These are phyloP conservation scores for Eragrostis tef DNA, from an alignment of 202 grass and related monocot species.

Conservation along the genomic window DNA sequence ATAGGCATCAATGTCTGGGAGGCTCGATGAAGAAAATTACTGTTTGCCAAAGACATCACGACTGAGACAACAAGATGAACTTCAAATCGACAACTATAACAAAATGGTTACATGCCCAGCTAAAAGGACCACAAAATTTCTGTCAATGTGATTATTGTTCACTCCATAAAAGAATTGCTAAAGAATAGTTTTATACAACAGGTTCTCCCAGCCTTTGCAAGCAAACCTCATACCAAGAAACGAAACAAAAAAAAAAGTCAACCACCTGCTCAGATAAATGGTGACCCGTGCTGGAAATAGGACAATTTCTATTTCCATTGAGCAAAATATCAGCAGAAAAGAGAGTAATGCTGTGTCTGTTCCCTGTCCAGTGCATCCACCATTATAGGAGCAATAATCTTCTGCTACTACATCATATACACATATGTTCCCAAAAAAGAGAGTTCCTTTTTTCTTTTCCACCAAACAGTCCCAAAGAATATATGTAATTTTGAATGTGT, in stretches of 20 bases:
- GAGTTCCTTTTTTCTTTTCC: constrained; percentile 31
- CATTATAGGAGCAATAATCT: constrained; percentile 19
- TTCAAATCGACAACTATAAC: background rate
- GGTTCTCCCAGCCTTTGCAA: constrained; percentile 16
- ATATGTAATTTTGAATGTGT: constrained; percentile 46
- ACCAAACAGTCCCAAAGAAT: constrained; percentile 50
- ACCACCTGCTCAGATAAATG: constrained; percentile 30
- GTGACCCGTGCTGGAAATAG: constrained; percentile 20
- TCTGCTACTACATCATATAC: constrained; percentile 11
- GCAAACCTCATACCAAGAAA: constrained; percentile 33
- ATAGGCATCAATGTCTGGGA: no score
- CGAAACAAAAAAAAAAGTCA: constrained; percentile 27
- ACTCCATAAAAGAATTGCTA: background rate
- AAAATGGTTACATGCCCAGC: background rate
- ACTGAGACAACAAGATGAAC: background rate
- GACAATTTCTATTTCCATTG: background rate
- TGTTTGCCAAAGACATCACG: background rate
- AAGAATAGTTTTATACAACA: constrained; percentile 49
- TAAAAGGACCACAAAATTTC: background rate
- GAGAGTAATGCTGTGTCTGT: background rate
- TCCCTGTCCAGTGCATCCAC: constrained; percentile 13
- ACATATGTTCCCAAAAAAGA: constrained; percentile 25
- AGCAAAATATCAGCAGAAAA: constrained; percentile 35
- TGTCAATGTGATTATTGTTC: background rate
- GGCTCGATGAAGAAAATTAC: no score